These are phyloP conservation scores for Entomophthora muscae DNA, from an alignment of 371 early-diverging fungal species.

Conservation along the genomic window DNA sequence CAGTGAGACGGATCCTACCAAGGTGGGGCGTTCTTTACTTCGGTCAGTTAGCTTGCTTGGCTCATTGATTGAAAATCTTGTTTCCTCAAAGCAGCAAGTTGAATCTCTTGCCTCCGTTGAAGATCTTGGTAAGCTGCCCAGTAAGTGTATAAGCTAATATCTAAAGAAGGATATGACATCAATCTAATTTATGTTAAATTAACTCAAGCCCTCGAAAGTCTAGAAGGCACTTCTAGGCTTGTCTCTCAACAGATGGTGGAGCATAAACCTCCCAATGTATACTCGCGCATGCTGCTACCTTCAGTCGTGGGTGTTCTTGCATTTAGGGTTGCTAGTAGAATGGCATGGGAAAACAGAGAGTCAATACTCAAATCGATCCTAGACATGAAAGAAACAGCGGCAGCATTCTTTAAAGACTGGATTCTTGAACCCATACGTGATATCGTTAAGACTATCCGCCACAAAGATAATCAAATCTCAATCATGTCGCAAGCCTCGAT, in stretches of 20 bases:
- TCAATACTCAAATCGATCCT: conserved; percentile 23
- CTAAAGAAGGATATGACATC: background rate
- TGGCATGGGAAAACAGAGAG: conserved; percentile 17
- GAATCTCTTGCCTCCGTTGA: background rate
- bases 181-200: background rate
- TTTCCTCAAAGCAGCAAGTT: background rate
- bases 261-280: conserved; percentile 19
- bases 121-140: background rate
- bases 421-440: conserved; percentile 52
- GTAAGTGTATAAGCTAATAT: background rate
- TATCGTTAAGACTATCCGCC: conserved; percentile 73
- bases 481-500: conserved; percentile 58
- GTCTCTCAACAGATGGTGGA: conserved; percentile 13
- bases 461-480: conserved; percentile 50
- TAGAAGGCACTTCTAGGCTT: conserved; percentile 9
- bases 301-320: background rate
- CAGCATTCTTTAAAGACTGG: conserved; percentile 50
- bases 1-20: background rate
- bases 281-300: conserved; percentile 17
- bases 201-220: background rate
- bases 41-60: background rate
- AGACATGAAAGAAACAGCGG: conserved; percentile 29
- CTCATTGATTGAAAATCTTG: background rate
- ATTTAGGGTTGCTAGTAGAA: too few species aligned
- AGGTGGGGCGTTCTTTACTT: background rate